A percentile compares a stretch with the other conserved stretches of the same genome.
phyloP scores from a whole-genome alignment of 2,329 filamentous ascomycete species.

The Neonectria neomacrospora region DNA sequence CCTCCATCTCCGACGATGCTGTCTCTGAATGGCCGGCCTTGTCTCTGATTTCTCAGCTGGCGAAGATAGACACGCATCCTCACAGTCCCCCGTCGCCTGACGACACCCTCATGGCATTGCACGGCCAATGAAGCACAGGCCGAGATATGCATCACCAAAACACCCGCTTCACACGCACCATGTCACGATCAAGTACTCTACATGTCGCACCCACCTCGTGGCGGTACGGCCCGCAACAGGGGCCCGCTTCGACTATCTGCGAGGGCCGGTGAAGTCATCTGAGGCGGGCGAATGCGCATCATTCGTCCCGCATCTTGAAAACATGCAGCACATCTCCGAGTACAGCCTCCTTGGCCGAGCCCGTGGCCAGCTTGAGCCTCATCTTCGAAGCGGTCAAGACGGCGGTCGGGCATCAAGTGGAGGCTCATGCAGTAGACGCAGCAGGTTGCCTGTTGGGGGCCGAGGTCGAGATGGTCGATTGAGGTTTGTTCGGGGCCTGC shows the following conservation, averaged over 20 bases:
- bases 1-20: not conserved
- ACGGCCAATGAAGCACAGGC: not conserved
- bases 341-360: not conserved
- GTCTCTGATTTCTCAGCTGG: not conserved
- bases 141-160: not conserved
- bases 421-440: conserved; percentile 1
- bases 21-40: conserved; percentile 3
- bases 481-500: not conserved
- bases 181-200: not conserved
- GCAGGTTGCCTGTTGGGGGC: conserved; percentile 5
- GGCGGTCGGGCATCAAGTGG: conserved; percentile 7
- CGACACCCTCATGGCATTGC: not conserved
- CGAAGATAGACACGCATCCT: not conserved
- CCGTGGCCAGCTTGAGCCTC: not conserved
- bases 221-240: conserved; percentile 1
- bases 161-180: not conserved
- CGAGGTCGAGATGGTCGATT: not conserved
- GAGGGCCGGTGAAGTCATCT: not conserved
- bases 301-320: conserved; percentile 9
- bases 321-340: conserved; percentile 5
- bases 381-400: not conserved
- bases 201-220: not conserved
- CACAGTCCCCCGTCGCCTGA: not conserved
- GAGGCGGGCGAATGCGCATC: conserved; percentile 4
- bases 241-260: not conserved